A percentile compares a stretch with the other conserved stretches of the same genome.
Evolutionary conservation across 352 stramenopile species (phyloP).

Genomic region (Phytophthora capsici): DNA sequence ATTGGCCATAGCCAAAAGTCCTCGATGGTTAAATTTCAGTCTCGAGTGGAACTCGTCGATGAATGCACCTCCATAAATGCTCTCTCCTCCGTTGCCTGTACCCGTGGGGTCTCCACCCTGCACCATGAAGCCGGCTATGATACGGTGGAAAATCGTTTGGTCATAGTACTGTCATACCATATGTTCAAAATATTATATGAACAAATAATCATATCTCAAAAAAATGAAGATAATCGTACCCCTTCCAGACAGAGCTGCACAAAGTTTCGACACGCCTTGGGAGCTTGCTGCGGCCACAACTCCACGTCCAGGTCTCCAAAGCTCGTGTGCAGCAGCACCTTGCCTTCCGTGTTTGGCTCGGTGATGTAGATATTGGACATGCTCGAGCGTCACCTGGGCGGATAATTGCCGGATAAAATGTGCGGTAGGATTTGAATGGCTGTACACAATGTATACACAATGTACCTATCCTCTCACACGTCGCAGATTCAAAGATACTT

Average conservation of each 20-base stretch:
- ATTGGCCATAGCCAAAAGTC: slow-evolving; percentile 95
- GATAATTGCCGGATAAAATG: neutral
- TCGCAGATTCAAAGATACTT: neutral
- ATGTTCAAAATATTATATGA: neutral
- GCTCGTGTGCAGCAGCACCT: slow-evolving; percentile 97
- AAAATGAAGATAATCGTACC: slow-evolving; percentile 28
- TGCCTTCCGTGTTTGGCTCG: slow-evolving; percentile 95
- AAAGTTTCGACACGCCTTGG: slow-evolving; percentile 94
- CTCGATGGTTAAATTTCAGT: slow-evolving; percentile 96
- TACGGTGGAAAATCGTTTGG: slow-evolving; percentile 95
- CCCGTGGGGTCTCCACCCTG: slow-evolving; percentile 94
- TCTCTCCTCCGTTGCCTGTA: slow-evolving; percentile 84
- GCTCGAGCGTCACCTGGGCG: neutral
- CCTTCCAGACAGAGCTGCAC: slow-evolving; percentile 92
- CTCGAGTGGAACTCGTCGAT: slow-evolving; percentile 94
- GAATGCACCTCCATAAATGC: slow-evolving; percentile 82
- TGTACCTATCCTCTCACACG: slow-evolving; percentile 1
- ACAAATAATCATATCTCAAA: neutral
- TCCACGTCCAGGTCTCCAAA: slow-evolving; percentile 98
- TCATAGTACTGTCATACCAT: slow-evolving; percentile 92
- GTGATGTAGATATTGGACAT: slow-evolving; percentile 99
- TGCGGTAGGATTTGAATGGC: neutral
- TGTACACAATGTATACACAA: neutral
- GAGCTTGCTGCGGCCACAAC: slow-evolving; percentile 97
- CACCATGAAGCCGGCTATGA: slow-evolving; percentile 96